A percentile compares a stretch with the other conserved stretches of the same genome.
Conservation (phyloP, 2,329 filamentous ascomycete species). For the Paraconiothyrium sp. region DNA sequence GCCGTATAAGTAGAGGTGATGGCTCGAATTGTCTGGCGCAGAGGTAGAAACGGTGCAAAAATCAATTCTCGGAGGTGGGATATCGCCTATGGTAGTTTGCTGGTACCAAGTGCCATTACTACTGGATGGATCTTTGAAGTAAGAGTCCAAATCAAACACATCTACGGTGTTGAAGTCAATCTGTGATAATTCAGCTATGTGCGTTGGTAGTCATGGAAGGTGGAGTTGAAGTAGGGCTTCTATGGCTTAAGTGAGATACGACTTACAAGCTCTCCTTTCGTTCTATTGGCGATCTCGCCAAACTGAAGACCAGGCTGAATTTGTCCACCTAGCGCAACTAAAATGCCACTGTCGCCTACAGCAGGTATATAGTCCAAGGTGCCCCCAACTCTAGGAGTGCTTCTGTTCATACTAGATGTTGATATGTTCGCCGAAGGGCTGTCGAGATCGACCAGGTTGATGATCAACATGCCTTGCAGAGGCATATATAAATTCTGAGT, state of each 20-base stretch:
- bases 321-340: constrained; percentile 53
- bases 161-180: constrained; percentile 41
- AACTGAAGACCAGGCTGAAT: constrained; percentile 23
- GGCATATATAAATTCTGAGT: constrained; percentile 33
- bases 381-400: constrained; percentile 48
- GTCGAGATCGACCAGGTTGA: constrained; percentile 43
- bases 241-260: not conserved
- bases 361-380: constrained; percentile 49
- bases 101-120: constrained; percentile 53
- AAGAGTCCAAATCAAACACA: constrained; percentile 53
- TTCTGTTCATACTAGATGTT: constrained; percentile 41
- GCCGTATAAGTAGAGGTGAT: constrained; percentile 61
- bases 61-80: constrained; percentile 55
- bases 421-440: constrained; percentile 51
- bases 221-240: not conserved
- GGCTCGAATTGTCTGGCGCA: constrained; percentile 56
- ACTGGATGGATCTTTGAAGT: constrained; percentile 34
- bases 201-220: not conserved
- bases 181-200: constrained; percentile 20
- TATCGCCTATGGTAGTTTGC: constrained; percentile 54
- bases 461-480: constrained; percentile 51
- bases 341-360: constrained; percentile 49
- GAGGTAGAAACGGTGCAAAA: constrained; percentile 55
- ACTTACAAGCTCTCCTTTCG: constrained; percentile 41
- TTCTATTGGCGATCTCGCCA: constrained; percentile 17